Evolutionary conservation across 768 basidiomycete genomes (phyloP).

Genomic region (Rhodosporidiobolus odoratus): DNA sequence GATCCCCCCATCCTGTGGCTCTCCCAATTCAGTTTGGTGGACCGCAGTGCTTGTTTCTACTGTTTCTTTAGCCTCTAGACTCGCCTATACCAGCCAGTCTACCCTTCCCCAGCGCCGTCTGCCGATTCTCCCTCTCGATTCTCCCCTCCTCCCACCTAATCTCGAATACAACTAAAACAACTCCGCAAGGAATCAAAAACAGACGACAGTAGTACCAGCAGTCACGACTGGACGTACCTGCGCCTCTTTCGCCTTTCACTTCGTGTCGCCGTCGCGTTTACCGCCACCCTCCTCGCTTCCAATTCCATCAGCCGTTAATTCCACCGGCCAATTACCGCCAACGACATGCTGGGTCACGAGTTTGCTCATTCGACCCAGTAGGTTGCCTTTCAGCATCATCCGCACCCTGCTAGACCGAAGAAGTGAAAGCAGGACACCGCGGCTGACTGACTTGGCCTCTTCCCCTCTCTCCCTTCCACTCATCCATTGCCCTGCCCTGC

Average conservation of each 20-base stretch:
- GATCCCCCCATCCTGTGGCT: not conserved
- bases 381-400: not conserved
- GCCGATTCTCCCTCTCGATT: not conserved
- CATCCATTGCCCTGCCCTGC: not conserved
- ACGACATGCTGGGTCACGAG: conserved; percentile 37
- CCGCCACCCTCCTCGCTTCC: not conserved
- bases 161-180: not conserved
- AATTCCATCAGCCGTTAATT: not conserved
- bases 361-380: conserved; percentile 36
- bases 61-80: not conserved
- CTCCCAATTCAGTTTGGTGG: not conserved
- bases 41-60: not conserved
- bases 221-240: too few relatives aligned
- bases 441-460: not conserved
- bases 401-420: not conserved
- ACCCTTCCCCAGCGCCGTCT: not conserved
- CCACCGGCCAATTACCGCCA: too few relatives aligned
- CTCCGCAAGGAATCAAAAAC: not conserved
- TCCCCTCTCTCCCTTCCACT: not conserved
- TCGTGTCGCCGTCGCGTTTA: not conserved
- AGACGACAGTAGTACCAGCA: too few relatives aligned
- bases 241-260: not conserved
- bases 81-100: not conserved
- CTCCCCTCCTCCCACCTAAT: not conserved
- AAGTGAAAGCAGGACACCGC: not conserved